Percentiles rank a stretch among this genome's conserved stretches.
These are phyloP conservation scores for Saccharomyces mikatae DNA, from an alignment of 805 yeast genomes.

Conservation along the genomic window DNA sequence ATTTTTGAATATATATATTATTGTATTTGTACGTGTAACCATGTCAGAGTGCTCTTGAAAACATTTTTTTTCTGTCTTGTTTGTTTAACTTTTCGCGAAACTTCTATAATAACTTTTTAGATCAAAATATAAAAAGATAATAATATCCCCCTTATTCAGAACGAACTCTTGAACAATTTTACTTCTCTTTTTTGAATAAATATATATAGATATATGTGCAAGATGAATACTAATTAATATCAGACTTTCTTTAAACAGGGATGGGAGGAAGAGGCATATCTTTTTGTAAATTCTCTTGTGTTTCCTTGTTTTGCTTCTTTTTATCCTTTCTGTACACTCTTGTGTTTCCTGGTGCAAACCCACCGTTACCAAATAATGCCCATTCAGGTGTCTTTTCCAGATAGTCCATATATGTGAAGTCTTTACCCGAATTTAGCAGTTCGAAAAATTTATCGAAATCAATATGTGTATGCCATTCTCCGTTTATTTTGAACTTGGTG, in stretches of 20 bases:
- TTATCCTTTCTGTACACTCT: constrained; percentile 48
- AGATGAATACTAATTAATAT: not conserved
- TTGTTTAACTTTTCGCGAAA: too few species aligned
- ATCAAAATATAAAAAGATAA: not conserved
- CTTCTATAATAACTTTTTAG: not conserved
- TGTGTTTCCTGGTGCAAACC: constrained; percentile 82
- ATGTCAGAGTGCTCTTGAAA: not conserved
- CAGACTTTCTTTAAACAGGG: not conserved
- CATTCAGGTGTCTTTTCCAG: constrained; percentile 74
- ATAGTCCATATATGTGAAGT: constrained; percentile 75
- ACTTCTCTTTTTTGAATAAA: not conserved
- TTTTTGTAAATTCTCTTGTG: not conserved
- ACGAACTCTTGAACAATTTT: not conserved
- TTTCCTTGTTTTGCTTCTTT: constrained; percentile 31
- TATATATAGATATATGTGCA: not conserved
- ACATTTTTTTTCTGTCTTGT: not conserved
- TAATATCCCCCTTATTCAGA: too few species aligned
- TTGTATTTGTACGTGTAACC: not conserved
- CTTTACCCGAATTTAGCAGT: constrained; percentile 52
- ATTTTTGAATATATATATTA: not conserved
- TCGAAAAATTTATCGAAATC: constrained; percentile 71
- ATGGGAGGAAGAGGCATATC: not conserved
- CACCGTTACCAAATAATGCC: constrained; percentile 91
- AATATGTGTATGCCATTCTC: constrained; percentile 83
- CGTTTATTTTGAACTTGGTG: constrained; percentile 57